Conservation (phyloP, 176 grass and related monocot species). For the Ampelocalamus luodianensis region DNA sequence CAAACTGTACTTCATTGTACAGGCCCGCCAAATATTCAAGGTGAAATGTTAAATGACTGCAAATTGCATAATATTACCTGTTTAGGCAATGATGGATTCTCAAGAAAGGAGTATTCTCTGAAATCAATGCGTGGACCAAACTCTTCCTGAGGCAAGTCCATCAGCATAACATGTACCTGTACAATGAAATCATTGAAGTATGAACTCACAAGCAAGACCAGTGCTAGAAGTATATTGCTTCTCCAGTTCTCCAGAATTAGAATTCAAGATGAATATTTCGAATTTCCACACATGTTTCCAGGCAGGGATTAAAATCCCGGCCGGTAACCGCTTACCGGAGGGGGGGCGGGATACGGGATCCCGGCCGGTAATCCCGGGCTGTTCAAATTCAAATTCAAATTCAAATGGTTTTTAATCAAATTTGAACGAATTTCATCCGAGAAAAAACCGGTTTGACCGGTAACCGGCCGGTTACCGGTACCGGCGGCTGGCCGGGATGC, state of each 20-base stretch:
- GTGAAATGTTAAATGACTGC: constrained; percentile 21
- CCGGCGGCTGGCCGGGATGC: no score
- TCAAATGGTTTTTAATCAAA: no score
- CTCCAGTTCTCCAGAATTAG: background rate
- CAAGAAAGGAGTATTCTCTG: constrained; percentile 93
- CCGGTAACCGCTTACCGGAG: no score
- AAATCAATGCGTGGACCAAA: constrained; percentile 83
- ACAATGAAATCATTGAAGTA: constrained; percentile 37
- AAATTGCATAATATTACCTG: constrained; percentile 55
- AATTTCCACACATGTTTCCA: background rate
- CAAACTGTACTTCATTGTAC: no score
- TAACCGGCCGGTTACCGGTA: no score
- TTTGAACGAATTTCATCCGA: no score
- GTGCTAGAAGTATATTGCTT: background rate
- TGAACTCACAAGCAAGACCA: constrained; percentile 21
- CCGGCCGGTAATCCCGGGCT: no score
- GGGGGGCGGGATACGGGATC: no score
- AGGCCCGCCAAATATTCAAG: background rate
- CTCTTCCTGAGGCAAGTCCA: constrained; percentile 71
- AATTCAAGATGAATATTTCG: background rate
- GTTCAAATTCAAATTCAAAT: no score
- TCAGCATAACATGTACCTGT: constrained; percentile 93
- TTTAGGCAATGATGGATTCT: constrained; percentile 84
- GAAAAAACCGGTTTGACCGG: no score
- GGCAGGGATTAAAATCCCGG: no score